A percentile compares a stretch with the other conserved stretches of the same genome.
These are phyloP conservation scores for Torulaspora globosa DNA, from an alignment of 1,139 yeast species.

Conservation along the genomic window DNA sequence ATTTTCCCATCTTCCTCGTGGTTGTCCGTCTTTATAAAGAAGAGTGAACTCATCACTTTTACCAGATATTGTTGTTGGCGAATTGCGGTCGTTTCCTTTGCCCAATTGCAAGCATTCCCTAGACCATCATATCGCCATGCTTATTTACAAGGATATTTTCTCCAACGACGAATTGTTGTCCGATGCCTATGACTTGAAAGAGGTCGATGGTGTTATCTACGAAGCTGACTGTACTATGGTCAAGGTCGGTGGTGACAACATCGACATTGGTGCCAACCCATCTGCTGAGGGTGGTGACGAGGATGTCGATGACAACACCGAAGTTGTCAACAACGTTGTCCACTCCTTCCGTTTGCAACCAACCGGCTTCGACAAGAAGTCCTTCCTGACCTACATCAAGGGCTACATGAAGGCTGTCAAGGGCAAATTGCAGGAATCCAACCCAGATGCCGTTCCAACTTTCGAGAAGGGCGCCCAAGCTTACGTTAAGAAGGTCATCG, in stretches of 20 bases:
- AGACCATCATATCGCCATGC: slow-evolving; percentile 24
- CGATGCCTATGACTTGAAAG: slow-evolving; percentile 87
- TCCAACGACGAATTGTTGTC: slow-evolving; percentile 96
- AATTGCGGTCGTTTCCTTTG: slow-evolving; percentile 3
- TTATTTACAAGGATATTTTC: slow-evolving; percentile 63
- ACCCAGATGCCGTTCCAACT: slow-evolving; percentile 79
- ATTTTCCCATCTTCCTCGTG: slow-evolving; percentile 3
- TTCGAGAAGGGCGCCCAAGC: slow-evolving; percentile 97
- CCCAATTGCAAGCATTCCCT: slow-evolving; percentile 3
- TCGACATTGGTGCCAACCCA: slow-evolving; percentile 99
- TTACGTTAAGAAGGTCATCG: slow-evolving; percentile 92
- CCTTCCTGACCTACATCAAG: slow-evolving; percentile 91
- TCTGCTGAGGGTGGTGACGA: slow-evolving; percentile 93
- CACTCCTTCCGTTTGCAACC: slow-evolving; percentile 97
- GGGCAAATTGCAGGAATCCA: slow-evolving; percentile 78
- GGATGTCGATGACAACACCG: slow-evolving; percentile 77
- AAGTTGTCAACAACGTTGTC: slow-evolving; percentile 95
- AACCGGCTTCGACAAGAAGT: slow-evolving; percentile 95
- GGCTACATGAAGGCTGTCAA: slow-evolving; percentile 97
- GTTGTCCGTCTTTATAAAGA: background rate
- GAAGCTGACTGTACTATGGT: slow-evolving; percentile 97
- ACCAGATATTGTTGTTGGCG: background rate
- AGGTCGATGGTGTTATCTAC: slow-evolving; percentile 85
- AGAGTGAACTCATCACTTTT: slow-evolving; percentile 4
- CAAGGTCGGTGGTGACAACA: slow-evolving; percentile 80